Percentiles rank a stretch among this genome's conserved stretches.
Conservation (phyloP, 1,284 basidiomycete genomes). For the Blastosporella zonata region DNA sequence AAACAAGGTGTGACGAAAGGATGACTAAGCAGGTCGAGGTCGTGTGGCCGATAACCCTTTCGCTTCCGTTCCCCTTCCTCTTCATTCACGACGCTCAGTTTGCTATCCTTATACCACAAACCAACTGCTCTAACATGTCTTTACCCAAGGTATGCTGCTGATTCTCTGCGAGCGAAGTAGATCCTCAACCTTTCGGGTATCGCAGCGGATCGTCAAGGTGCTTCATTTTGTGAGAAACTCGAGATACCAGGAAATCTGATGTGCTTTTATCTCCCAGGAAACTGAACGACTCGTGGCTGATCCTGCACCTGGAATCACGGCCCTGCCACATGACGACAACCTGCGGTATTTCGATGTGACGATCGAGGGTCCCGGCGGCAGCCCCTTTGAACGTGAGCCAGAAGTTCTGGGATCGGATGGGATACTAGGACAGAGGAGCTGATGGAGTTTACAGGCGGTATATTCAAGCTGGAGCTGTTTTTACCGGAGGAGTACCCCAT, state of each 20-base stretch:
- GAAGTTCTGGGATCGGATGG: background rate
- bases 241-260: slow-evolving; percentile 1
- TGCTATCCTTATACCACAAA: slow-evolving; percentile 13
- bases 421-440: background rate
- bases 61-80: slow-evolving; percentile 4
- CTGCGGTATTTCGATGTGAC: slow-evolving; percentile 98
- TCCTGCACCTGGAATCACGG: slow-evolving; percentile 94
- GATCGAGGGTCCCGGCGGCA: slow-evolving; percentile 90
- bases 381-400: slow-evolving; percentile 88
- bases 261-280: slow-evolving; percentile 58
- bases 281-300: slow-evolving; percentile 95
- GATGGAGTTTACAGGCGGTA: slow-evolving; percentile 60
- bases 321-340: slow-evolving; percentile 95
- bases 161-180: background rate
- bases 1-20: background rate
- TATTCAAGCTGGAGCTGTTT: slow-evolving; percentile 96
- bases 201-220: slow-evolving; percentile 45
- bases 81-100: slow-evolving; percentile 5
- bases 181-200: slow-evolving; percentile 16
- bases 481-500: slow-evolving; percentile 99
- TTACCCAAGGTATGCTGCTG: slow-evolving; percentile 34
- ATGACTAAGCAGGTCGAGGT: slow-evolving; percentile 16
- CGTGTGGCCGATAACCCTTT: slow-evolving; percentile 7
- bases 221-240: background rate
- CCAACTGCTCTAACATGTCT: slow-evolving; percentile 25